Conservation (phyloP, 352 stramenopile genomes). For the Pythium sukuiense region DNA sequence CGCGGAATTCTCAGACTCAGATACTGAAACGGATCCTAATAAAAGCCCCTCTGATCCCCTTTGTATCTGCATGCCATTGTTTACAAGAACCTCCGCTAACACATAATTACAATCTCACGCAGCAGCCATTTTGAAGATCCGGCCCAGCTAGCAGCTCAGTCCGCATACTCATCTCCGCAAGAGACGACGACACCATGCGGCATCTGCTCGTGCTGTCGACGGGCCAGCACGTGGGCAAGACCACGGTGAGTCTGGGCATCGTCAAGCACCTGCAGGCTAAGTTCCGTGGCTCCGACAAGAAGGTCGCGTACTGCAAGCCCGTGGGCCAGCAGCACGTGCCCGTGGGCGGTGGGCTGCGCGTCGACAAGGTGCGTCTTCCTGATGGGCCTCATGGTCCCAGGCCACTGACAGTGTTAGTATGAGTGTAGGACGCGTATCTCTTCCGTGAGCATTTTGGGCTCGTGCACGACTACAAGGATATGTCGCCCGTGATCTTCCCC, state of each 20-base stretch:
- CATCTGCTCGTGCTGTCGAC: conserved; percentile 89
- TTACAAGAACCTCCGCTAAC: neutral
- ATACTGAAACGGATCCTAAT: neutral
- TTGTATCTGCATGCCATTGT: conserved; percentile 10
- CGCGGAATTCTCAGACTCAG: conserved; percentile 3
- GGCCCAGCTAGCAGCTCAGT: neutral
- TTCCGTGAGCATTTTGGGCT: conserved; percentile 97
- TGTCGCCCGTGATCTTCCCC: conserved; percentile 98
- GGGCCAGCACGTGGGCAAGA: conserved; percentile 98
- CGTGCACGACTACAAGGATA: conserved; percentile 95
- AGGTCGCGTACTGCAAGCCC: conserved; percentile 94
- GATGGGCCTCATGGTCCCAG: neutral
- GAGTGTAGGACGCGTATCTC: conserved; percentile 88
- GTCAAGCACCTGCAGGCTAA: conserved; percentile 93
- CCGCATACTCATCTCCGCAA: neutral
- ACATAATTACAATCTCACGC: conserved; percentile 2
- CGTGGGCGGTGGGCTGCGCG: conserved; percentile 77
- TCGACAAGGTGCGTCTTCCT: conserved; percentile 66
- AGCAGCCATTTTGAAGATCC: conserved; percentile 20
- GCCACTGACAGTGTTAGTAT: neutral
- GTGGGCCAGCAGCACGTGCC: conserved; percentile 94
- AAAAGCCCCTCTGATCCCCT: neutral
- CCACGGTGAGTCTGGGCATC: conserved; percentile 93
- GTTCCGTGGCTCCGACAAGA: conserved; percentile 65
- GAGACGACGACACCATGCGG: conserved; percentile 27